Base-by-base conservation (phyloP, 2,329 filamentous ascomycete species). In the Chrysosporium keratinophilum region DNA sequence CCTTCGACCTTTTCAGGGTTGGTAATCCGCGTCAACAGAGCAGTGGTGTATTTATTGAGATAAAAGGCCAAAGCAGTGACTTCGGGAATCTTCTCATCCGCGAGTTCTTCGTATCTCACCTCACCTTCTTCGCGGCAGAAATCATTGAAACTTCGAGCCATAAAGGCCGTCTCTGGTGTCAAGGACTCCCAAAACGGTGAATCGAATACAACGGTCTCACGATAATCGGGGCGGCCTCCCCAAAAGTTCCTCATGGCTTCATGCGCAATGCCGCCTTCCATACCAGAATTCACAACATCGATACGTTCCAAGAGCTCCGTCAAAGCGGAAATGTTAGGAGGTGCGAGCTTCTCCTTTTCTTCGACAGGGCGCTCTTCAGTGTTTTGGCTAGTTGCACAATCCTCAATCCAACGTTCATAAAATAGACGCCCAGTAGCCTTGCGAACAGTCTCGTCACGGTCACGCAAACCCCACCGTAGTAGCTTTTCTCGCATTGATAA, bases 161-260 rank as follows among this genome's bases (percentile, higher is more conserved):
- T 82, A 64, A 98, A 98, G 0, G 88, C 84, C 0, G 88, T 86
- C 67, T 97, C 90, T 1, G 89, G 85, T 1, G 84, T 74, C 9
- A 76, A 64, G 23, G 63, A 64, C 28, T 73, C 67, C 71, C 75
- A 75, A 58, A 73, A 76, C 1, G 66, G 63, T 52, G 74, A 69
- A 54, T 75, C 67, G 58, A 76, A 71, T 45, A 69, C 54, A 54
- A 78, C 60, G 1, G 67, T 68, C 50, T 75, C 71, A 5, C 72
- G 67, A 56, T 76, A 76, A 58, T 76, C 74, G 1, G 88, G 86
- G 15, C 93, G 83, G 3, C 90, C 88, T 60, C 93, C 87, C 93
- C 93, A 98, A 70, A 98, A 97, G 46, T 88, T 87, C 57, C 81
- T 85, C 90, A 98, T 96, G 0, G 93, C 93, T 65, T 96, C 87